These are phyloP conservation scores for Guyanaporus albipodus DNA, from an alignment of 768 basidiomycete genomes.

Conservation along the genomic window DNA sequence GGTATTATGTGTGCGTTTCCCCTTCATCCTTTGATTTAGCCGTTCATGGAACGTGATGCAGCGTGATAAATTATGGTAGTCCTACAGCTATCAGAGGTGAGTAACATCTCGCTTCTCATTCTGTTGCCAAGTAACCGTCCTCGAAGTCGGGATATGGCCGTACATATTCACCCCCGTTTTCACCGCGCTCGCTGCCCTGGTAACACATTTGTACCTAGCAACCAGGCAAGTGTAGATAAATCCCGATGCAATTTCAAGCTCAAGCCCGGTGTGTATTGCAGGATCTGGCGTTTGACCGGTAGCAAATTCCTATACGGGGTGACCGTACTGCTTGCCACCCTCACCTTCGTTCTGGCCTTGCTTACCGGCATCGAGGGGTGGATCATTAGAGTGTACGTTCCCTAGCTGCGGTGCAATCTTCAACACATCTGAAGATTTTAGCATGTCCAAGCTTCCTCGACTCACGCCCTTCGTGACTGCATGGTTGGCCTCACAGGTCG, in stretches of 20 bases:
- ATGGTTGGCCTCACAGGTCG: constrained; percentile 46
- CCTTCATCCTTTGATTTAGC: too few relatives aligned
- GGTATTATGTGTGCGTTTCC: constrained; percentile 14
- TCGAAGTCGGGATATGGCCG: constrained; percentile 42
- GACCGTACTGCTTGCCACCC: constrained; percentile 34
- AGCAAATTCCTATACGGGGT: constrained; percentile 27
- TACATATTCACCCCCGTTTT: constrained; percentile 50
- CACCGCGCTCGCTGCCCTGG: constrained; percentile 43
- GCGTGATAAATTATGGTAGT: constrained; percentile 12
- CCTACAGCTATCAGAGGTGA: constrained; percentile 10
- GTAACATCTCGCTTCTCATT: not conserved
- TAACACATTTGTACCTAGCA: constrained; percentile 47
- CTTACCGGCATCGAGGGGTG: constrained; percentile 42
- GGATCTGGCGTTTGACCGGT: constrained; percentile 14
- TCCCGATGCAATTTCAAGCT: not conserved
- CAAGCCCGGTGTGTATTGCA: constrained; percentile 29
- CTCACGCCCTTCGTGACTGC: constrained; percentile 42
- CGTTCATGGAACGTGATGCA: not conserved
- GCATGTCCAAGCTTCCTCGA: constrained; percentile 38
- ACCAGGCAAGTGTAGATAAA: constrained; percentile 41
- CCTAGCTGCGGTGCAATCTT: not conserved
- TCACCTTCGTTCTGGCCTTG: constrained; percentile 43
- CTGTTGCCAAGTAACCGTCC: not conserved
- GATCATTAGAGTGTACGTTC: constrained; percentile 38
- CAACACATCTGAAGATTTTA: constrained; percentile 13